Base-by-base conservation (phyloP, 306 rosid species). In the Coriaria nepalensis region DNA sequence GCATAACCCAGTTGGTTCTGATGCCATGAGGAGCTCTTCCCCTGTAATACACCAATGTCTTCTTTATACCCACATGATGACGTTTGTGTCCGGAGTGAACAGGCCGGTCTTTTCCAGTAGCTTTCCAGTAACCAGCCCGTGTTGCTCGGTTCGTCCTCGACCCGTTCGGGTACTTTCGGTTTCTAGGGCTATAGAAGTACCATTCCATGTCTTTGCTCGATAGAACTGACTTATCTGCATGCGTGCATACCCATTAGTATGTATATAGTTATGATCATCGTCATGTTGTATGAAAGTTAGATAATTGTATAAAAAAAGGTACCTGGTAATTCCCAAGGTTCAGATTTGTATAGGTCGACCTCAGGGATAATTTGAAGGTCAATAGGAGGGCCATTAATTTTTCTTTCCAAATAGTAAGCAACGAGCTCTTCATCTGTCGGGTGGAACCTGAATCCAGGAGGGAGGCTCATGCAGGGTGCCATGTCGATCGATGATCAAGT, bases 291-390 rank as follows among this genome's bases (percentile, higher is more conserved):
- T n/a, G 29, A 20, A 48, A 8, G 9, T n/a, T 29, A 40, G 45
- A n/a, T 5, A 37, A 11, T 8, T 47, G 38, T 8, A 6, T 7
- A 12, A 37, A 9, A 2, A 4, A 15, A 56, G 32, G 14, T 73
- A 88, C 97, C 97, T 56, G 97, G 97, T 44, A 88, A 77, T 65
- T 88, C 97, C 97, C 97, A 88, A 3, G 97, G 97, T 63, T 88
- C 97, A 34, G 86, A 88, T 64, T 88, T 83, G 79, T 88, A 88
- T 52, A 88, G 87, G 57, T 88, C 95, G 60, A 88, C 88, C 68
- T 88, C 97, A 6, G 97, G 93, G 44, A 88, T 83, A 54, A 88
- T 81, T 37, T 88, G 93, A 15, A 88, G 97, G 70, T 88, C 95
- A 49, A 88, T 88, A n/a, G 93, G 65, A 7, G 74, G 74, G 37